These are phyloP conservation scores for Daldinia eschscholtzii DNA, from an alignment of 2,329 filamentous ascomycete species.

Conservation along the genomic window DNA sequence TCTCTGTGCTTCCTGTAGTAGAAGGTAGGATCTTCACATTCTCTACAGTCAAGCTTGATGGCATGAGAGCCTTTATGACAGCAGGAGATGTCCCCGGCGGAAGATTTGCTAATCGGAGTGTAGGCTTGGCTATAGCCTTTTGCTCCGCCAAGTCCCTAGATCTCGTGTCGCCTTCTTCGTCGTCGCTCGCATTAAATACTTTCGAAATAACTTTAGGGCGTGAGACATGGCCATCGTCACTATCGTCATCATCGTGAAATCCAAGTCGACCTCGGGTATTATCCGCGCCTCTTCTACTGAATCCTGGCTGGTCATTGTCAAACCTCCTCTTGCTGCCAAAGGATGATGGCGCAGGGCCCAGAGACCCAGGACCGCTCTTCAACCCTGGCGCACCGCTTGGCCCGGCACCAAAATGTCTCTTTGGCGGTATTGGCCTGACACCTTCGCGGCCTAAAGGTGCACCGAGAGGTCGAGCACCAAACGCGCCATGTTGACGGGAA, in stretches of 20 bases:
- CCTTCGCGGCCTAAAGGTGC: constrained; percentile 47
- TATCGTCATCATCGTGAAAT: constrained; percentile 56
- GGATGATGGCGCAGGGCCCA: constrained; percentile 65
- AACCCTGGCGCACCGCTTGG: constrained; percentile 62
- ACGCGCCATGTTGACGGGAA: constrained; percentile 31
- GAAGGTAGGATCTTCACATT: constrained; percentile 77
- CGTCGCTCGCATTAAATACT: constrained; percentile 78
- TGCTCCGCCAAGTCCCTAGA: constrained; percentile 65
- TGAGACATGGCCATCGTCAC: constrained; percentile 47
- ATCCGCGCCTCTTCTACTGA: constrained; percentile 51
- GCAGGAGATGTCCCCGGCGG: constrained; percentile 71
- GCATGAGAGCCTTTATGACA: constrained; percentile 70
- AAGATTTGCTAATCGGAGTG: constrained; percentile 70
- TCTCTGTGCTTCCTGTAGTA: constrained; percentile 67
- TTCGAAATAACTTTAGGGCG: constrained; percentile 72
- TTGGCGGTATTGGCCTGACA: constrained; percentile 56
- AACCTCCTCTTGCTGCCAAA: constrained; percentile 68
- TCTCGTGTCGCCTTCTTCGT: constrained; percentile 64
- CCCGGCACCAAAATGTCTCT: constrained; percentile 74
- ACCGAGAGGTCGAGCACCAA: constrained; percentile 39
- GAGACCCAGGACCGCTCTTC: constrained; percentile 72
- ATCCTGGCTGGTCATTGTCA: constrained; percentile 59
- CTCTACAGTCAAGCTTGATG: constrained; percentile 74
- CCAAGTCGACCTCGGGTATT: constrained; percentile 54
- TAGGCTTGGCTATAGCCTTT: constrained; percentile 72